Evolutionary conservation across 768 basidiomycete genomes (phyloP).

Genomic region (Imleria badia): DNA sequence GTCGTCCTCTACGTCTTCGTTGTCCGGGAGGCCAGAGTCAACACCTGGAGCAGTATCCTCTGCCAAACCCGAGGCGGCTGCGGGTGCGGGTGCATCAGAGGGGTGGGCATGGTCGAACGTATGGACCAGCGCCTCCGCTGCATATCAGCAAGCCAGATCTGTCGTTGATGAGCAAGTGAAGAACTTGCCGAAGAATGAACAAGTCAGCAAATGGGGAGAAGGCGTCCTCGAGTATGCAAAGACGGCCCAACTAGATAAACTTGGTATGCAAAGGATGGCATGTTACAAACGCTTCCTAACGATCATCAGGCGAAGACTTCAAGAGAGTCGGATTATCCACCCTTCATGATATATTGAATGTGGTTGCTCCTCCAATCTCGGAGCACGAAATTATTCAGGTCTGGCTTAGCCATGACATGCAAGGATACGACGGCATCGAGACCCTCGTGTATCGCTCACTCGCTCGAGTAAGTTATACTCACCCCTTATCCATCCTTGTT

Average conservation of each 20-base stretch:
- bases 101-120: slow-evolving; percentile 84
- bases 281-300: neutral
- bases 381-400: slow-evolving; percentile 98
- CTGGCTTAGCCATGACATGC: slow-evolving; percentile 95
- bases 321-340: slow-evolving; percentile 86
- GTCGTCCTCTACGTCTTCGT: slow-evolving; percentile 42
- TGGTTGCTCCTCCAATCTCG: slow-evolving; percentile 96
- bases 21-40: slow-evolving; percentile 35
- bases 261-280: slow-evolving; percentile 53
- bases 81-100: slow-evolving; percentile 24
- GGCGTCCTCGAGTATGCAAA: slow-evolving; percentile 87
- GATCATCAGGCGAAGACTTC: slow-evolving; percentile 76
- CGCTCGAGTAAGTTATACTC: slow-evolving; percentile 56
- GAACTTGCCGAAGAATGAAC: slow-evolving; percentile 80
- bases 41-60: slow-evolving; percentile 28
- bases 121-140: slow-evolving; percentile 86
- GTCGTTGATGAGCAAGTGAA: slow-evolving; percentile 95
- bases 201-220: slow-evolving; percentile 86
- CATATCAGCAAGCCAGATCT: slow-evolving; percentile 81
- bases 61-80: slow-evolving; percentile 18
- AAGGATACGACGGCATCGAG: slow-evolving; percentile 94
- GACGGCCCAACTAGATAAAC: slow-evolving; percentile 84
- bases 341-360: slow-evolving; percentile 88
- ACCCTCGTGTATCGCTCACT: slow-evolving; percentile 89
- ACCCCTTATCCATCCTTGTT: neutral